Percentiles rank a stretch among this genome's conserved stretches.
Conservation (phyloP, 805 yeast species). For the Ogataea polymorpha region DNA sequence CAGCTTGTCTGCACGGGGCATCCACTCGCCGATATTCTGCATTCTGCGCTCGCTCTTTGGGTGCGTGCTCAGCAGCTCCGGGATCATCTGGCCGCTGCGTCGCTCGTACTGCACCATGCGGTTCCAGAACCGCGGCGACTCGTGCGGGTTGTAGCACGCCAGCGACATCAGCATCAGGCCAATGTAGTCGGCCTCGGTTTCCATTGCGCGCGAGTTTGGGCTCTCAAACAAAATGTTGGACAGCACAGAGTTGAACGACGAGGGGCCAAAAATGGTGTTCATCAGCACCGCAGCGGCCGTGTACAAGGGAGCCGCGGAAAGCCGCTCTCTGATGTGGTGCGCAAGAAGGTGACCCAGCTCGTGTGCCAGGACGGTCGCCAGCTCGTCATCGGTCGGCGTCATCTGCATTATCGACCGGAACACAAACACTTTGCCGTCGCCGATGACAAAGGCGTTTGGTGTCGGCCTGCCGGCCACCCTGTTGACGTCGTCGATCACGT, state of each 20-base stretch:
- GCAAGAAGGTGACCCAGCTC: conserved; percentile 95
- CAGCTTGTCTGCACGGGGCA: conserved; percentile 51
- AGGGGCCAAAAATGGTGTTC: conserved; percentile 61
- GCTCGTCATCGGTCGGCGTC: conserved; percentile 78
- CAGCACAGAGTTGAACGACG: conserved; percentile 47
- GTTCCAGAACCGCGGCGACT: conserved; percentile 75
- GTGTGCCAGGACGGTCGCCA: conserved; percentile 93
- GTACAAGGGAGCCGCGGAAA: conserved; percentile 75
- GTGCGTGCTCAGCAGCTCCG: conserved; percentile 81
- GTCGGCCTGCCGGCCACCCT: conserved; percentile 55
- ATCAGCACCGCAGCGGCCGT: conserved; percentile 49
- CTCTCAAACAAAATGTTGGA: conserved; percentile 58
- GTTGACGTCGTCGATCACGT: conserved; percentile 66
- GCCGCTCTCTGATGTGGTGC: conserved; percentile 81
- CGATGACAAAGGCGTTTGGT: conserved; percentile 95
- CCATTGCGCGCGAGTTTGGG: conserved; percentile 93
- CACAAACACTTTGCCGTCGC: conserved; percentile 94
- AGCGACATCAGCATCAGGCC: conserved; percentile 89
- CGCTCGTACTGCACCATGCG: conserved; percentile 64
- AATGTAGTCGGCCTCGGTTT: conserved; percentile 91
- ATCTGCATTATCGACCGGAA: conserved; percentile 75
- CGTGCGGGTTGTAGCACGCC: conserved; percentile 80
- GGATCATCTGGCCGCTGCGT: conserved; percentile 30
- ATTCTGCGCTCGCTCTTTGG: conserved; percentile 80
- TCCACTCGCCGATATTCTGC: conserved; percentile 63